Conservation (phyloP, 345 rosid species). For the Ceriops tagal region DNA sequence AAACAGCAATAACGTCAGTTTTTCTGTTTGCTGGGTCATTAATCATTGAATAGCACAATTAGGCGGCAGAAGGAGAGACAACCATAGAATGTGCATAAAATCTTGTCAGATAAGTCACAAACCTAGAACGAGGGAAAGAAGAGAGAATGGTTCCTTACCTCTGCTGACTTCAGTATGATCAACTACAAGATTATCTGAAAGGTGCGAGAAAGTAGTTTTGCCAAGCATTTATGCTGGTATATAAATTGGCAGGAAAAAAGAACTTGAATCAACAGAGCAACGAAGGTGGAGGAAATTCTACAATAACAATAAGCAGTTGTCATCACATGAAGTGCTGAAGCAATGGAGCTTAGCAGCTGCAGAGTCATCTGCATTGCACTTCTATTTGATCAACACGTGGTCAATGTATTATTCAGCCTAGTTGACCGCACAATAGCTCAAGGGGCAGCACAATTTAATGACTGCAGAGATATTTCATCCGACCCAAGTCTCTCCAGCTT, state of each 20-base stretch:
- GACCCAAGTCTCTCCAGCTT: constrained; percentile 8
- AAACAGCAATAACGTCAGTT: no score
- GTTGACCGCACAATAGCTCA: constrained; percentile 7
- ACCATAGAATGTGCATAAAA: no score
- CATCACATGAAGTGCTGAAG: constrained; percentile 17
- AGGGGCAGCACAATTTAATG: constrained; percentile 11
- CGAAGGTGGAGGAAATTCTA: constrained; percentile 19
- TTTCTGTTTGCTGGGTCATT: no score
- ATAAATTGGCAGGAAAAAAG: constrained; percentile 12
- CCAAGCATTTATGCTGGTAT: constrained; percentile 8
- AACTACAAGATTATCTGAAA: no score
- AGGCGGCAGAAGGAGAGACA: no score
- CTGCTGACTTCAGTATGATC: no score
- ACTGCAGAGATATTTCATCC: neutral
- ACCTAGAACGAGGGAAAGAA: no score
- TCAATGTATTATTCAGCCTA: constrained; percentile 9
- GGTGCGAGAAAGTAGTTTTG: no score
- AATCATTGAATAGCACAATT: no score
- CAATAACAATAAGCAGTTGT: constrained; percentile 29
- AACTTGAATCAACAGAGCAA: neutral
- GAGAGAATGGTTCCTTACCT: no score
- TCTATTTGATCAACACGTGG: constrained; percentile 1
- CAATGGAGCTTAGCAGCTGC: constrained; percentile 10
- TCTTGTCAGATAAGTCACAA: no score
- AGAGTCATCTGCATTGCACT: constrained; percentile 9